Evolutionary conservation across 2,329 filamentous ascomycete genomes (phyloP).

Genomic region (Tolypocladium pustulatum): DNA sequence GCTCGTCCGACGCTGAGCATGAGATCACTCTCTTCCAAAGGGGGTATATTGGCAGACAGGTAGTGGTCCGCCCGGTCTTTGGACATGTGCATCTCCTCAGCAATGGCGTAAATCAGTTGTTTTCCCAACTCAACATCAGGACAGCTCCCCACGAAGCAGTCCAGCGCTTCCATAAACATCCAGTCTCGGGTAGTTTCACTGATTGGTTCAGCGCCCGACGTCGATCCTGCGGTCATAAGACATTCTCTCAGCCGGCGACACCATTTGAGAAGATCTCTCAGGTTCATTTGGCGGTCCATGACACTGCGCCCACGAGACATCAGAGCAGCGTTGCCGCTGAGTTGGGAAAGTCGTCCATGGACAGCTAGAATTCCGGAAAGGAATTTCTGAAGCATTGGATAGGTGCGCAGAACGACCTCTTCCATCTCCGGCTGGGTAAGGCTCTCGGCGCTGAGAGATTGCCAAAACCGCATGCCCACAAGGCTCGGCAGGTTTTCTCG

Average conservation of each 20-base stretch:
- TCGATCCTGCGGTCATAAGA: conserved; percentile 49
- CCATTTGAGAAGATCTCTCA: conserved; percentile 85
- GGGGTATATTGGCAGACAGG: conserved; percentile 60
- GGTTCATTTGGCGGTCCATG: conserved; percentile 46
- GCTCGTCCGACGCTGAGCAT: conserved; percentile 57
- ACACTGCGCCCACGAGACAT: conserved; percentile 28
- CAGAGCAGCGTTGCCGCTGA: conserved; percentile 34
- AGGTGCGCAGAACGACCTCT: conserved; percentile 60
- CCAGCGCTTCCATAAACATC: conserved; percentile 88
- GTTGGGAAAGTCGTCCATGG: conserved; percentile 39
- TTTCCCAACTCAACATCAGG: conserved; percentile 52
- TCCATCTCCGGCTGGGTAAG: conserved; percentile 61
- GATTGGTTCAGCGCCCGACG: conserved; percentile 58
- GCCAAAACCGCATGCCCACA: conserved; percentile 82
- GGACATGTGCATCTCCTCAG: conserved; percentile 79
- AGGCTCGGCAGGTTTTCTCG: conserved; percentile 60
- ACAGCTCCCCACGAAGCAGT: conserved; percentile 81
- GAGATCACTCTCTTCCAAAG: conserved; percentile 49
- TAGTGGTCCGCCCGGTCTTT: conserved; percentile 73
- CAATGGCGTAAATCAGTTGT: conserved; percentile 58
- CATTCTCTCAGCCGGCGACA: conserved; percentile 65
- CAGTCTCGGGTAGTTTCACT: conserved; percentile 64
- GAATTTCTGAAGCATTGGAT: conserved; percentile 58
- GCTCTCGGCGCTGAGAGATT: conserved; percentile 57
- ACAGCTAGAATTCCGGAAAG: conserved; percentile 48